phyloP scores from a whole-genome alignment of 768 basidiomycete genomes.

The Russula sp. region DNA sequence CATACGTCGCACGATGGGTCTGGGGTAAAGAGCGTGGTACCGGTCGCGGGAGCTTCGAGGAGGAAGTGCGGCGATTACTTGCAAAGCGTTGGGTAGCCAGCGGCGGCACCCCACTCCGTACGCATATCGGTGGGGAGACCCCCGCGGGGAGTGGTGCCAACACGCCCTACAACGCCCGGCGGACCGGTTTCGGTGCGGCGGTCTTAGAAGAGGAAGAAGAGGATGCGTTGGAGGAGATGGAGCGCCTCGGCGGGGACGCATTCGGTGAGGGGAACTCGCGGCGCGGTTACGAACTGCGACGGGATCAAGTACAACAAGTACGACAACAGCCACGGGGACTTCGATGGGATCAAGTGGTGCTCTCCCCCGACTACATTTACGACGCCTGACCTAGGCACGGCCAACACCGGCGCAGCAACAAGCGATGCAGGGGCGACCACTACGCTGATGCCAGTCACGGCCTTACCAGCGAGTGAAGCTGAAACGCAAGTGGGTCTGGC shows the following conservation, averaged over 20 bases:
- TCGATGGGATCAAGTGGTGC: constrained; percentile 32
- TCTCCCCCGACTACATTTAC: constrained; percentile 53
- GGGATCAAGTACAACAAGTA: constrained; percentile 40
- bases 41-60: constrained; percentile 66
- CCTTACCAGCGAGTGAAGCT: constrained; percentile 66
- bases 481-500: constrained; percentile 75
- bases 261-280: constrained; percentile 44
- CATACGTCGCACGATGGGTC: constrained; percentile 82
- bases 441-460: constrained; percentile 65
- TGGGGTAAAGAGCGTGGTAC: constrained; percentile 65
- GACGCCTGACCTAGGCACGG: constrained; percentile 55
- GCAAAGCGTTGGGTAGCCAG: constrained; percentile 72
- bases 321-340: constrained; percentile 39
- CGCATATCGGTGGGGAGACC: constrained; percentile 47
- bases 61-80: constrained; percentile 69
- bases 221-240: constrained; percentile 63
- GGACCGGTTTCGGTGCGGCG: constrained; percentile 52
- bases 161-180: constrained; percentile 57
- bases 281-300: constrained; percentile 56
- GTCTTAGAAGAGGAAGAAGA: constrained; percentile 73
- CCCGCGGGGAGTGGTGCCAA: constrained; percentile 60
- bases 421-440: constrained; percentile 37
- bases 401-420: constrained; percentile 31
- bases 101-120: constrained; percentile 56
- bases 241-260: constrained; percentile 39